Base-by-base conservation (phyloP, 306 rosid genomes). In the Sophora flavescens region DNA sequence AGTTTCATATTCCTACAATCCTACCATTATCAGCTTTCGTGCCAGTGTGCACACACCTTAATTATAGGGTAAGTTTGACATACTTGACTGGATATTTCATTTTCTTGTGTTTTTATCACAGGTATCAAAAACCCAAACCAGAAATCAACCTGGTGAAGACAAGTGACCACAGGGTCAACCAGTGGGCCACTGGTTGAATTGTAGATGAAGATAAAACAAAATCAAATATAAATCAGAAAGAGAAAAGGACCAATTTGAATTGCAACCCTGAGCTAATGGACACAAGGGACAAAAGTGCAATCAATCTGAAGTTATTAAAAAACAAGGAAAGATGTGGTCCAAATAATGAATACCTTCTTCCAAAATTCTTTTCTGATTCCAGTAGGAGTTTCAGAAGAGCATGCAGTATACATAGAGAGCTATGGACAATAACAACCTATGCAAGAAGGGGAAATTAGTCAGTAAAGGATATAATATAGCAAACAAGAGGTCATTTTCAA, bases 381-480 rank as follows among this genome's bases (percentile, higher is more conserved):
- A 85, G 42, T 41, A 90, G 76, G 79, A 80, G 85, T 87, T 89
- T 90, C 91, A 94, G 69, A 88, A 85, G 86, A 80, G 74, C 50
- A 81, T 84, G 89, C 75, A 94, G 78, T 75, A 94, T 79, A 68
- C 70, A 71, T 18, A 94, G 86, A 85, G 96, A 85, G 81, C 92
- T 84, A 68, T 74, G 89, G 79, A 86, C 89, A 82, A 92, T 77
- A 75, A 74, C 84, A 74, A 84, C 89, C 98, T 94, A 88, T 3
- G 63, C 59, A 69, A 78, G 53, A 84, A 67, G 10, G 9, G 33
- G 68, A 39, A 57, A 45, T 35, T 64, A 68, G 80, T 80, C 56
- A 82, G 52, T 56, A 76, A 70, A 61, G 28, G 64, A 63, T 50
- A 72, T 50, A 66, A 76, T 58, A 28, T 66, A 74, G 53, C 15